Base-by-base conservation (phyloP, 352 stramenopile genomes). In the Blastocystis sp. region DNA sequence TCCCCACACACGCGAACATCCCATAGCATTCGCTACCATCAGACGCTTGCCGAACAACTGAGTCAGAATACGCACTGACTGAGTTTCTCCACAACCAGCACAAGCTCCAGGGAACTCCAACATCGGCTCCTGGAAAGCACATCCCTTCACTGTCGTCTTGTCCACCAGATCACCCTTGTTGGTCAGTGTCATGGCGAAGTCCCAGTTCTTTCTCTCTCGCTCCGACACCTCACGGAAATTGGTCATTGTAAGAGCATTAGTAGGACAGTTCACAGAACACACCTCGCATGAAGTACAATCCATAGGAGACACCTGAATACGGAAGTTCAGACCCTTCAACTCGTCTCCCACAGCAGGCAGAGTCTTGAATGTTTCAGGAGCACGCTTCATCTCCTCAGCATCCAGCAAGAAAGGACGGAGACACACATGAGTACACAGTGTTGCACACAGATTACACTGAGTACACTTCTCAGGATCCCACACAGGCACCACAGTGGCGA, bases 21-120 rank as follows among this genome's bases (percentile, higher is more conserved):
- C 92, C 58, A 92, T 94, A 17, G 92, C 91, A 91, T 94, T 93
- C 0, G 92, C 92, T 75, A 94, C 92, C 11, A 94, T 89, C 90
- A 94, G 93, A 1, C 92, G 90, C 62, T 93, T 91, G 48, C 92
- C 92, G 89, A 94, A 94, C 30, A 94, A 87, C 64, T 94, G 92
- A 6, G 91, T 93, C 48, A 94, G 64, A 76, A 94, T 91, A 62
- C 92, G 92, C 62, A 93, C 92, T 68, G 92, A 92, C 30, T 91
- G 91, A 6, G 91, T 92, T 75, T 93, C 92, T 9, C 92, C 92
- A 79, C 92, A 93, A 13, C 92, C 92, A 70, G 90, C 91, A 70
- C 92, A 93, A 37, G 92, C 92, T n/a, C 92, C 91, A 19, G 89
- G 91, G 79, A 93, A 93, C 64, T 93, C 91, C 90, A 92, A 91